A percentile compares a stretch with the other conserved stretches of the same genome.
Conservation (phyloP, 768 basidiomycete genomes). For the Amyloporia xantha region DNA sequence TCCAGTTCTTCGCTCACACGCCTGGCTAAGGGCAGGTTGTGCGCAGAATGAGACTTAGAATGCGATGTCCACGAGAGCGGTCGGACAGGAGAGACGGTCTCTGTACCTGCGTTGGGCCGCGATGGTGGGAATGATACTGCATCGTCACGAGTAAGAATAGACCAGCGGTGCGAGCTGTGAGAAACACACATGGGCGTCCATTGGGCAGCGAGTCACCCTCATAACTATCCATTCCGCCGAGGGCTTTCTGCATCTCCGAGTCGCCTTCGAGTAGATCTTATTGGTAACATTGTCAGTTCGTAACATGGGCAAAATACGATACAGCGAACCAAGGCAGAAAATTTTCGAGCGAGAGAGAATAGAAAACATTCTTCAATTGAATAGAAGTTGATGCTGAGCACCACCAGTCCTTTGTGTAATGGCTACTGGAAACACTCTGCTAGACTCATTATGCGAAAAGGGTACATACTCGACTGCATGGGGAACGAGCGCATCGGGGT, state of each 20-base stretch:
- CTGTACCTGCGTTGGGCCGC: neutral
- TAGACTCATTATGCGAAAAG: constrained; percentile 48
- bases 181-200: neutral
- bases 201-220: constrained; percentile 30
- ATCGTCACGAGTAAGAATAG: no score
- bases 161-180: no score
- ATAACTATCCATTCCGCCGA: constrained; percentile 49
- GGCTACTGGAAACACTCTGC: no score
- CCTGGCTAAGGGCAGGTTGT: constrained; percentile 16
- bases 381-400: no score
- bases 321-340: no score
- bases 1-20: constrained; percentile 17
- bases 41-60: constrained; percentile 18
- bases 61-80: constrained; percentile 20
- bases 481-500: constrained; percentile 48
- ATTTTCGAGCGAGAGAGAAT: no score
- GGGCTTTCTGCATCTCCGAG: constrained; percentile 64
- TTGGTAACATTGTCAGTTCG: constrained; percentile 8
- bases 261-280: constrained; percentile 66
- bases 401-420: no score
- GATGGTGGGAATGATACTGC: constrained; percentile 2
- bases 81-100: constrained; percentile 9
- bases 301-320: constrained; percentile 17
- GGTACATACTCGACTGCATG: constrained; percentile 47
- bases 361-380: no score